Percentiles rank a stretch among this genome's conserved stretches.
Evolutionary conservation across 306 rosid species (phyloP).

Genomic region (Heteromeles arbutifolia): DNA sequence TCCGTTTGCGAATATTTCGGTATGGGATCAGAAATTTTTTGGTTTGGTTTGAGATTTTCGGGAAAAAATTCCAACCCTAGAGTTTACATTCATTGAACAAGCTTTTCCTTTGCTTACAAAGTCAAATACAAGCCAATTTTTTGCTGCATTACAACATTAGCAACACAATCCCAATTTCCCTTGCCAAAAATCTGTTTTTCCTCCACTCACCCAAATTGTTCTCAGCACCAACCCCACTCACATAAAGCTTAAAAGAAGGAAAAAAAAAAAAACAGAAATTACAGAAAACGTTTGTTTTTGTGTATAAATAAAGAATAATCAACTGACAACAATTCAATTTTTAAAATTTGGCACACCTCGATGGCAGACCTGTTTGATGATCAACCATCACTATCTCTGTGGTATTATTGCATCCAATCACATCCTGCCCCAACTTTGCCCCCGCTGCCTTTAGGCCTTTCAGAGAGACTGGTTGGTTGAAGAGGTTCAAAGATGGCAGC

Average conservation of each 20-base stretch:
- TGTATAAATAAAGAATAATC: conserved; percentile 26
- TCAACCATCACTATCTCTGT: conserved; percentile 72
- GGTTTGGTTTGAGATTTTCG: no score
- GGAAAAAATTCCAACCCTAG: neutral
- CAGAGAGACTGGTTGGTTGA: conserved; percentile 72
- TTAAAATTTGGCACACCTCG: conserved; percentile 57
- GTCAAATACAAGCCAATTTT: conserved; percentile 9
- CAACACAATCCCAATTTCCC: conserved; percentile 10
- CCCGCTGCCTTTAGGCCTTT: conserved; percentile 90
- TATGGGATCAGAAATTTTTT: no score
- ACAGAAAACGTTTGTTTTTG: neutral
- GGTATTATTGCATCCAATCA: conserved; percentile 58
- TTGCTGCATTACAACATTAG: conserved; percentile 15
- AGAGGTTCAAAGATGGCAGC: conserved; percentile 78
- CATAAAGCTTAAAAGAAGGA: neutral
- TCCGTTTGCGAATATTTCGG: no score
- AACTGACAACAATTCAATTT: conserved; percentile 11
- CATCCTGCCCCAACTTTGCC: conserved; percentile 89
- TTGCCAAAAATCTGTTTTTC: neutral
- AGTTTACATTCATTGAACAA: neutral
- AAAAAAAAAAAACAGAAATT: neutral
- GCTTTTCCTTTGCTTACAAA: neutral
- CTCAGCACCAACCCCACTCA: conserved; percentile 13
- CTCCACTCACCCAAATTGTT: neutral
- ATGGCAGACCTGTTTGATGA: conserved; percentile 71